Evolutionary conservation across 176 grass and related monocot species (phyloP), one percentile per base, ranked within the genome.

Genomic region (Cenchrus purpureus): DNA sequence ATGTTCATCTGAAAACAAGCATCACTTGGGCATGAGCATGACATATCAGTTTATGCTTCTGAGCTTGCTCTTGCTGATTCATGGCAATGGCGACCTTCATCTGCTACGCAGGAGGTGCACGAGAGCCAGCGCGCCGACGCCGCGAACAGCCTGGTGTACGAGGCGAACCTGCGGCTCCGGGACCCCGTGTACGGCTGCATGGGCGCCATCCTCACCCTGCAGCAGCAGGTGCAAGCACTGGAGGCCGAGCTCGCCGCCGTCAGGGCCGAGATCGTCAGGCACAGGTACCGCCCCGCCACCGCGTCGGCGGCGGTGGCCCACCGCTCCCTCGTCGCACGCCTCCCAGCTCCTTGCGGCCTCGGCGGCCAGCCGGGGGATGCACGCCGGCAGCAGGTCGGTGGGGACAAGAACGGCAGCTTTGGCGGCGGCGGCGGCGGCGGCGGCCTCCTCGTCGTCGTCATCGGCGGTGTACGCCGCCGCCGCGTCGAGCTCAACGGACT

Each of bases 101-200:
- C 4, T 34, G 45, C n/a, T 29, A 0, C 6, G 12, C 86, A 98
- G 97, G 97, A 96, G 75, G 97, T 99, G 80, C 90, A 89, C 5
- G 94, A 96, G 86, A 92, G 84, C 88, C 97, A 99, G 89, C 82
- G 97, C 60, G 86, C 82, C 2, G 97, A 99, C 78, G 76, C 94
- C 61, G 92, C 94, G 3, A 99, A 92, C 71, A 99, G 94, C 81
- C 90, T 99, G 10, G 91, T 99, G 54, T 99, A 99, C 79, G 97
- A 99, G 85, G 94, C 97, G 17, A 96, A 91, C 74, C 81, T 99
- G 19, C 86, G 97, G 49, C 75, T 99, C 54, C 87, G 91, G 12
- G 94, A 99, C 64, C 97, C 97, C 19, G 86, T 99, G 8, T 99
- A 92, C 75, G 97, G 97, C 42, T 94, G 97, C 88, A 92, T 96